phyloP scores from a whole-genome alignment of 345 rosid genomes.

The Populus tremula region DNA sequence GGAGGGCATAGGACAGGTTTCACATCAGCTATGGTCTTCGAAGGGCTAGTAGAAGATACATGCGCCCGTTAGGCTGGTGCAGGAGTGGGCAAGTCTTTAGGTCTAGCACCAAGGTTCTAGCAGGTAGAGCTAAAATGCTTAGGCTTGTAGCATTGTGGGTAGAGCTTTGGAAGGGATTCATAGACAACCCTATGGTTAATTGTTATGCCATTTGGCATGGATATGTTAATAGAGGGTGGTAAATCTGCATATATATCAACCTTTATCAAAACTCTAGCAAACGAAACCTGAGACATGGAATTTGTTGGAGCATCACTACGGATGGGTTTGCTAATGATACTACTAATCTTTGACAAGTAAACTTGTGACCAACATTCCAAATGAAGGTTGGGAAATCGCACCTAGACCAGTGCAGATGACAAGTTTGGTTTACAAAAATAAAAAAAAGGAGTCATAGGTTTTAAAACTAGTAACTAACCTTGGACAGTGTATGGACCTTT shows the following conservation, averaged over 20 bases:
- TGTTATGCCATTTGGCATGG: too few relatives aligned
- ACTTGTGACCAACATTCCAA: background rate
- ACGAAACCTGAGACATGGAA: background rate
- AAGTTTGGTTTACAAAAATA: background rate
- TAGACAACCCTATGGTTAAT: too few relatives aligned
- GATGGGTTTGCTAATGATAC: background rate
- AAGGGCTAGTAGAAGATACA: too few relatives aligned
- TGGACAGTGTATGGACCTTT: background rate
- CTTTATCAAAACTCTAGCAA: background rate
- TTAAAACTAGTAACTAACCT: background rate
- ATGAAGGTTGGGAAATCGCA: background rate
- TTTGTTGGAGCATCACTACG: background rate
- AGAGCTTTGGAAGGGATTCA: too few relatives aligned
- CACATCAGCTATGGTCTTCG: too few relatives aligned
- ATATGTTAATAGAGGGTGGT: too few relatives aligned
- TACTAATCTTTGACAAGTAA: background rate
- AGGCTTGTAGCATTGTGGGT: too few relatives aligned
- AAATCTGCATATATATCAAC: too few relatives aligned
- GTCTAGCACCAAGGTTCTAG: too few relatives aligned
- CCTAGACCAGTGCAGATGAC: background rate
- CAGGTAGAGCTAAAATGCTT: too few relatives aligned
- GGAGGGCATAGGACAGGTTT: too few relatives aligned
- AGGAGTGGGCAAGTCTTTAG: too few relatives aligned
- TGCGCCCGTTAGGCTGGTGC: fast-evolving
- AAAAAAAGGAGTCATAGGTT: background rate